Evolutionary conservation across 2,329 filamentous ascomycete genomes (phyloP), one percentile per base, ranked within the genome.

Genomic region (Pyricularia sp.): DNA sequence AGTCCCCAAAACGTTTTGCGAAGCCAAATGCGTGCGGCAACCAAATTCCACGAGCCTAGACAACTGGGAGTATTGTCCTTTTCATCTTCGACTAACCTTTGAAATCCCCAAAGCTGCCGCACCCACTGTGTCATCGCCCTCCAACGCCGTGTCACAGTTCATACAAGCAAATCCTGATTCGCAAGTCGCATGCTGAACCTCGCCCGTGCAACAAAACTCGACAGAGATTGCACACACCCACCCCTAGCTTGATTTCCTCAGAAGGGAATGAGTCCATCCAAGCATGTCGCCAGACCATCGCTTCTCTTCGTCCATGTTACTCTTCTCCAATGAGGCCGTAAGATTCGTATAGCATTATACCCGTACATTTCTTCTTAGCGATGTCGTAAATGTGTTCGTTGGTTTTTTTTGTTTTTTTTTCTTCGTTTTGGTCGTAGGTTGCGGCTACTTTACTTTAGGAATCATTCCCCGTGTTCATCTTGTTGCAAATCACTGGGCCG

Each of bases 401-500:
- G 40, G 13, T 49, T 49, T n/a, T 44, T 44, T 16, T 49, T 49
- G 16, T 49, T 49, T 2, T n/a, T 49, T 49, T 19, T 49, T 49
- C 19, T 49, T 64, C 28, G 30, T 49, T 30, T 12, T 53, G 62
- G 62, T 57, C 49, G 44, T 35, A 57, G 62, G 31, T 22, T 49
- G 26, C 64, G 12, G 49, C 33, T 44, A 60, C 33, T n/a, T 22
- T 62, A 33, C n/a, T 62, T 19, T 33, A 35, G 28, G 33, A 62
- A 33, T n/a, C 30, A 60, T 22, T 22, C n/a, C 30, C 28, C 0
- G 60, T 19, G 40, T 49, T 49, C 40, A n/a, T 49, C 16, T 49
- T 6, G 16, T 49, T 49, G 40, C 16, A 53, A n/a, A 57, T 79
- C 76, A 82, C 75, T 82, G 80, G 64, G 68, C 69, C 44, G 89